Evolutionary conservation across 306 rosid species (phyloP).

Genomic region (Abrus precatorius): DNA sequence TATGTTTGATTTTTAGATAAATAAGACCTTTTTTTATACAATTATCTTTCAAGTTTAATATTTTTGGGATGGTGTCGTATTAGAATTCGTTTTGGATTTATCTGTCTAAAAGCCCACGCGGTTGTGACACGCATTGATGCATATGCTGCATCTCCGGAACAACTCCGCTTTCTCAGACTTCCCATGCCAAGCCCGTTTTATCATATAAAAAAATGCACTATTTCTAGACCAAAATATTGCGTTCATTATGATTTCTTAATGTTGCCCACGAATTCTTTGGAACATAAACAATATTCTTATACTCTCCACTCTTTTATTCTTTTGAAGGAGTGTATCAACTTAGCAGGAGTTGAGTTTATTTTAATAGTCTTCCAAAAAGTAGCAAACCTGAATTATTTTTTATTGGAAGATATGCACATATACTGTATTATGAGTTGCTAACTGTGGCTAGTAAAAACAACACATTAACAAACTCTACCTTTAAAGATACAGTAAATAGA

Average conservation of each 20-base stretch:
- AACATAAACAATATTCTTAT: no score
- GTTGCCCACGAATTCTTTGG: no score
- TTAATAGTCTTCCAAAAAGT: no score
- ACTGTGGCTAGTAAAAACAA: no score
- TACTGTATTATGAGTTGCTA: no score
- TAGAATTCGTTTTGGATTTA: conserved; percentile 3
- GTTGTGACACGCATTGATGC: conserved; percentile 33
- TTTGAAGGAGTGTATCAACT: no score
- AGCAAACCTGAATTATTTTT: no score
- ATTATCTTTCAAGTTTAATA: neutral
- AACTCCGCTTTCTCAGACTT: neutral
- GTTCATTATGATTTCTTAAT: neutral
- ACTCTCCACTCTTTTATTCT: no score
- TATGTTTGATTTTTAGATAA: neutral
- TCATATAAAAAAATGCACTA: neutral
- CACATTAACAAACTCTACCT: no score
- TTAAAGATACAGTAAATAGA: no score
- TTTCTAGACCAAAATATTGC: neutral
- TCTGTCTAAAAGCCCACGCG: neutral
- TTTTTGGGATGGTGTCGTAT: neutral
- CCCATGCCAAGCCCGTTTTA: neutral
- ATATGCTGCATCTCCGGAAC: conserved; percentile 5
- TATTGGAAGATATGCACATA: no score
- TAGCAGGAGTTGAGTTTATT: no score
- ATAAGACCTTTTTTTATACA: neutral